A percentile compares a stretch with the other conserved stretches of the same genome.
phyloP scores from a whole-genome alignment of 2,329 filamentous ascomycete genomes.

The Ophiostoma ulmi region DNA sequence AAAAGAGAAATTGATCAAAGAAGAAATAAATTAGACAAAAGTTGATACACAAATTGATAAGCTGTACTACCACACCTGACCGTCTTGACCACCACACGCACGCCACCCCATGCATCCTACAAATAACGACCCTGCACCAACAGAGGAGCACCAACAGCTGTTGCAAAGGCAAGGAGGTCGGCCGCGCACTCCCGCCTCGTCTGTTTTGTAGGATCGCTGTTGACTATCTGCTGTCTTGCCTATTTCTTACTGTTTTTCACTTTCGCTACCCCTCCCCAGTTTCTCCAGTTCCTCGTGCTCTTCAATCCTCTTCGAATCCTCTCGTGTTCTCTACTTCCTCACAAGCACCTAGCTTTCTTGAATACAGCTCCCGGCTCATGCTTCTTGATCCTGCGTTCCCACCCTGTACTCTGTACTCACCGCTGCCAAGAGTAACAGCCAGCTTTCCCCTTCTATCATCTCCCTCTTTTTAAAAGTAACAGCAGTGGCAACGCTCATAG shows the following conservation, averaged over 20 bases:
- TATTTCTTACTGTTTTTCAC: background rate
- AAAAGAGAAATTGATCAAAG: background rate
- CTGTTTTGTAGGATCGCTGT: background rate
- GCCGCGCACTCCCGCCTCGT: constrained; percentile 2
- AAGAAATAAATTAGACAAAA: background rate
- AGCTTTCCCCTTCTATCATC: background rate
- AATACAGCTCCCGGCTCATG: background rate
- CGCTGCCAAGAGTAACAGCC: background rate
- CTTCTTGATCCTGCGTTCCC: background rate
- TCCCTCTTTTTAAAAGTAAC: background rate
- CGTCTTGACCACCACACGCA: background rate
- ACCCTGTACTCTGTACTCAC: constrained; percentile 10
- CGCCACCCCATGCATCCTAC: background rate
- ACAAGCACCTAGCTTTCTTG: background rate
- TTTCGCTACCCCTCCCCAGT: background rate
- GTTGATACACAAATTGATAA: background rate
- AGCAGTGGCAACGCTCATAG: background rate
- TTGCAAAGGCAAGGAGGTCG: background rate
- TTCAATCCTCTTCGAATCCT: background rate
- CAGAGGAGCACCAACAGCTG: background rate
- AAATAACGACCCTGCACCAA: background rate
- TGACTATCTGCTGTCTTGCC: background rate
- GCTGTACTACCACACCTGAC: background rate
- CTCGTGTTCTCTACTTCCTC: background rate
- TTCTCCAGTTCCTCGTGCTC: background rate